A percentile compares a stretch with the other conserved stretches of the same genome.
Evolutionary conservation across 345 rosid species (phyloP).

Genomic region (Boechera retrofracta): DNA sequence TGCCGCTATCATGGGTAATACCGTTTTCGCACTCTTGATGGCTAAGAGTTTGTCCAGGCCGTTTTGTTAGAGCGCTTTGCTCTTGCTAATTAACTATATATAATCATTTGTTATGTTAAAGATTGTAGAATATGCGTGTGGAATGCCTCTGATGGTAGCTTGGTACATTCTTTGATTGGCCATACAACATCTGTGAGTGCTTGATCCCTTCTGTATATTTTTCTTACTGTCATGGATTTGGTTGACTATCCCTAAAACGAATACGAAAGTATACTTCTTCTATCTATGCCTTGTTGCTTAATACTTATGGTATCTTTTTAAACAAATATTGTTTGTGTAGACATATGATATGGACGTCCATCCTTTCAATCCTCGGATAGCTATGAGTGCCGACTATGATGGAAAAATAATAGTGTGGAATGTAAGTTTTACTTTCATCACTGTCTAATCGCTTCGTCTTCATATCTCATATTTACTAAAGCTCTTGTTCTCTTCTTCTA

Average conservation of each 20-base stretch:
- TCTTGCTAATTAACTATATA: slow-evolving; percentile 23
- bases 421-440: slow-evolving; percentile 62
- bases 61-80: slow-evolving; percentile 17
- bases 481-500: slow-evolving; percentile 45
- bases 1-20: slow-evolving; percentile 98
- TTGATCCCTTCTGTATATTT: slow-evolving; percentile 30
- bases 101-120: slow-evolving; percentile 48
- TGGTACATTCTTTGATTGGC: slow-evolving; percentile 96
- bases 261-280: not conserved
- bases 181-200: slow-evolving; percentile 91
- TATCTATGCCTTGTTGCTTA: not conserved
- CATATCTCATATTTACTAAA: slow-evolving; percentile 29
- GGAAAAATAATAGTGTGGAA: slow-evolving; percentile 98
- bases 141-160: slow-evolving; percentile 98
- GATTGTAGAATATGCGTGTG: slow-evolving; percentile 99
- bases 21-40: slow-evolving; percentile 31
- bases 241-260: slow-evolving; percentile 15
- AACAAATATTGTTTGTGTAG: slow-evolving; percentile 44
- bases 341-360: slow-evolving; percentile 98
- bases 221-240: slow-evolving; percentile 30
- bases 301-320: too few species aligned
- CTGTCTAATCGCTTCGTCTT: slow-evolving; percentile 29
- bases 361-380: slow-evolving; percentile 97
- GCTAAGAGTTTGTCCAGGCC: slow-evolving; percentile 13
- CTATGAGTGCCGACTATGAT: slow-evolving; percentile 99